Percentiles rank a stretch among this genome's conserved stretches.
Conservation (phyloP, 176 grass and related monocot species). For the Zoysia japonica region DNA sequence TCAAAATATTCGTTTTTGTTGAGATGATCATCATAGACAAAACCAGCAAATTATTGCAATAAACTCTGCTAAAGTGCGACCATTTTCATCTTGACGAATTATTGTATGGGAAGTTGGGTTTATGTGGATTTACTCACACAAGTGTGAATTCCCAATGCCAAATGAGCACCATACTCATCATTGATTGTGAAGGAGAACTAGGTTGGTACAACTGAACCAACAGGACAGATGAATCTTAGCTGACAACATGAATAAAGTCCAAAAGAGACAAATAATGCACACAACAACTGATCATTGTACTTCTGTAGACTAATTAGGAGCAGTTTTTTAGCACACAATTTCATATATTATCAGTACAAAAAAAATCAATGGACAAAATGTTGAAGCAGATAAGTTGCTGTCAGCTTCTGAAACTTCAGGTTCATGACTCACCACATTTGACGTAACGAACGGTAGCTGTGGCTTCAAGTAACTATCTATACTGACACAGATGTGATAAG, state of each 20-base stretch:
- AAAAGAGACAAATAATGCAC: constrained; percentile 19
- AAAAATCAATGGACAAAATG: no score
- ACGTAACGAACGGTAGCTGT: constrained; percentile 1
- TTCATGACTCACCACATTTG: background rate
- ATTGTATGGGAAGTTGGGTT: background rate
- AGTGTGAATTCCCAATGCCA: background rate
- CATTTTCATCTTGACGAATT: background rate
- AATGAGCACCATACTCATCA: background rate
- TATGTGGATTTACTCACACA: background rate
- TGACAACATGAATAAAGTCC: constrained; percentile 8
- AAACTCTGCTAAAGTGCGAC: background rate
- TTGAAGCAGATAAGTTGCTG: constrained; percentile 9
- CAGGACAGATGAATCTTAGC: constrained; percentile 13
- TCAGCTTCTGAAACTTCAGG: constrained; percentile 28
- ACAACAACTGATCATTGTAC: background rate
- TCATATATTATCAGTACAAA: background rate
- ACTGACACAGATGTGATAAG: constrained; percentile 10
- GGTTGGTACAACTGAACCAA: constrained; percentile 9
- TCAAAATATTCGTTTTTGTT: background rate
- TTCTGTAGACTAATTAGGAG: background rate
- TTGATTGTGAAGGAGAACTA: background rate
- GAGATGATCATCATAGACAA: background rate
- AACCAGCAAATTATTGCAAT: background rate
- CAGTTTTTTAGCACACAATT: background rate
- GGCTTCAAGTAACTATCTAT: constrained; percentile 29